phyloP scores from a whole-genome alignment of 768 basidiomycete genomes.

The Lactarius trivialis region DNA sequence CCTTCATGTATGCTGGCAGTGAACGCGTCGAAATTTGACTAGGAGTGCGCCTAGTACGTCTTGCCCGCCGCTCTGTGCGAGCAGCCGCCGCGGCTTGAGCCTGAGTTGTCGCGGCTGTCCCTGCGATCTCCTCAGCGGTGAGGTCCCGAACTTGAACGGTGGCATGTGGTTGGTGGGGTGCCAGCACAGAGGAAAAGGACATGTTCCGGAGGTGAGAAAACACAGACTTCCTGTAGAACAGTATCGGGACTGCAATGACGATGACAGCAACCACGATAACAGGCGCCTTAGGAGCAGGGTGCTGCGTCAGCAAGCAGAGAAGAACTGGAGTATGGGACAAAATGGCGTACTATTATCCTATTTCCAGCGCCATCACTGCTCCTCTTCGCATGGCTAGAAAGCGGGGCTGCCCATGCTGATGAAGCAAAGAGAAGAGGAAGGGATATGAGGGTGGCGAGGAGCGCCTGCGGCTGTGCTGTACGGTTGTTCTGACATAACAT shows the following conservation, averaged over 20 bases:
- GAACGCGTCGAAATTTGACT: conserved; percentile 77
- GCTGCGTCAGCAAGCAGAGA: neutral
- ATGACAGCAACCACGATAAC: conserved; percentile 14
- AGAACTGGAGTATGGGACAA: neutral
- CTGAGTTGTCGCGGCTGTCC: conserved; percentile 6
- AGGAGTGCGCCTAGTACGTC: conserved; percentile 55
- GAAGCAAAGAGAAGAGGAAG: neutral
- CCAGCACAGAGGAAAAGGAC: neutral
- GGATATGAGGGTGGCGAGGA: neutral
- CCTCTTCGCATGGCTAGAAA: conserved; percentile 1
- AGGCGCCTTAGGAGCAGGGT: conserved; percentile 12
- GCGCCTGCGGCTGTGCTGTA: neutral
- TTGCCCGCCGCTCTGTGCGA: conserved; percentile 24
- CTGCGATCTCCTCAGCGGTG: conserved; percentile 21
- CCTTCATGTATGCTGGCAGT: conserved; percentile 74
- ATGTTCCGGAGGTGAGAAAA: neutral
- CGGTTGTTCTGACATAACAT: conserved; percentile 14
- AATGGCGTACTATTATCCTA: conserved; percentile 5
- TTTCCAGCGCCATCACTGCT: neutral
- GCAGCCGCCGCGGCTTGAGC: conserved; percentile 1
- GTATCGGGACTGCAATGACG: neutral
- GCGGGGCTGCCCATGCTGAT: conserved; percentile 10
- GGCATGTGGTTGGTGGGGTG: neutral
- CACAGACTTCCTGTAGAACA: conserved; percentile 3
- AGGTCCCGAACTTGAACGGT: conserved; percentile 15